Conservation (phyloP, 371 early-diverging fungal genomes). For the Umbelopsis sp. region DNA sequence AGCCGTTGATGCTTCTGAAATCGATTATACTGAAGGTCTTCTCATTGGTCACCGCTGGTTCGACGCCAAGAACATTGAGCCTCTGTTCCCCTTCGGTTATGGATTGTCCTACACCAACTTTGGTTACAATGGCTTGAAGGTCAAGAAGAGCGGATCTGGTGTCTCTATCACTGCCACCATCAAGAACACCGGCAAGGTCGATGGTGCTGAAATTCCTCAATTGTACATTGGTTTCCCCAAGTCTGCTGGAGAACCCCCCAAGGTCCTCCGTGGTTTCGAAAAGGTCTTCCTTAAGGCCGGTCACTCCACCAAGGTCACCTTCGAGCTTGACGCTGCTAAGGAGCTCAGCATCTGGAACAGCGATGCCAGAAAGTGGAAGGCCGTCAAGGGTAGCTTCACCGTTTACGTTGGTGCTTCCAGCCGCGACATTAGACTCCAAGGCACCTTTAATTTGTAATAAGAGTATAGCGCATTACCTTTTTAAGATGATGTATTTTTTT, state of each 20-base stretch:
- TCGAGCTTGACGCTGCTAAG: conserved; percentile 34
- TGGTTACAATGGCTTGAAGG: conserved; percentile 32
- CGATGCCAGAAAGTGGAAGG: conserved; percentile 17
- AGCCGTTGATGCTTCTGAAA: conserved; percentile 17
- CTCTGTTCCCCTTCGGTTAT: conserved; percentile 56
- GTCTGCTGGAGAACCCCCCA: conserved; percentile 50
- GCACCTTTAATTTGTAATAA: not conserved
- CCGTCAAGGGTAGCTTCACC: conserved; percentile 27
- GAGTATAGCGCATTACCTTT: too few relatives aligned
- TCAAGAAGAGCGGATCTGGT: conserved; percentile 18
- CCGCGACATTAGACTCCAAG: conserved; percentile 30
- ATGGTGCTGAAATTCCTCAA: conserved; percentile 65
- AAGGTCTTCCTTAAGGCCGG: conserved; percentile 42
- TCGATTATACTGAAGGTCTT: conserved; percentile 53
- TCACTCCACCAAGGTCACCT: conserved; percentile 28
- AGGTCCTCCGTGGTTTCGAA: conserved; percentile 58
- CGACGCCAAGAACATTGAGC: conserved; percentile 47
- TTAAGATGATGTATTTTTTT: too few relatives aligned
- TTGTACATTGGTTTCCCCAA: conserved; percentile 58
- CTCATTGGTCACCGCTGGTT: conserved; percentile 53
- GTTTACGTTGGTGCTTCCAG: conserved; percentile 39
- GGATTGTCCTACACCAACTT: conserved; percentile 64
- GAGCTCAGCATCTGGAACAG: conserved; percentile 52
- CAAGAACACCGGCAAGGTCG: conserved; percentile 50
- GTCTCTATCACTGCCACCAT: conserved; percentile 42